Evolutionary conservation across 2,329 filamentous ascomycete genomes (phyloP), one percentile per base, ranked within the genome.

Genomic region (Scedosporium minutisporum): DNA sequence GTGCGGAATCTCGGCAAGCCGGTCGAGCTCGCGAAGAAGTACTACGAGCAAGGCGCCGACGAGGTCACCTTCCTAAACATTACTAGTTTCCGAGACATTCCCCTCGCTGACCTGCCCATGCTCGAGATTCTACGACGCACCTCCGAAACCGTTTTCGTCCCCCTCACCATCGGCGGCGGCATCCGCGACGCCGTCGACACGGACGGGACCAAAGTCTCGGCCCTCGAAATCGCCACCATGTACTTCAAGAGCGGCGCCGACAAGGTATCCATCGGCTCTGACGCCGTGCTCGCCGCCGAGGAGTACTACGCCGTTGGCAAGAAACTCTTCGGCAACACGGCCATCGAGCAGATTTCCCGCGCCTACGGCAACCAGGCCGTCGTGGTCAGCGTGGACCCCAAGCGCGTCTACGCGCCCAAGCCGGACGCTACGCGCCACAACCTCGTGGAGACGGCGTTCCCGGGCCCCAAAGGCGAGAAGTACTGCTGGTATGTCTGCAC

Each of bases 41-140:
- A 99, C 80, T 99, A 97, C 79, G 88, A 96, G 71, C 91, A 96
- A 76, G 95, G 95, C 64, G 93, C 95, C 12, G 95, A 99, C 75
- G 95, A 99, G 76, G 85, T 99, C 63, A 96, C 93, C 0, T 99
- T 99, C 75, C 82, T 99, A 68, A 99, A 99, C 81, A 99, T 99
- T 72, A 99, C 93, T 1, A 95, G 89, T 21, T 99, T 99, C 83
- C 88, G 95, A 65, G 95, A 97, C 78, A 96, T 92, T 67, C 95
- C 95, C 6, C 77, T 97, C 12, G 90, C 88, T 67, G 95, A 99
- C 76, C 80, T 93, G 3, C 95, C 95, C 6, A 99, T 99, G 95
- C 86, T 99, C 60, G 93, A 99, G 77, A 87, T 99, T 62, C 80
- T 99, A 58, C 86, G 92, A 58, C 85, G 86, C 67, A 91, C 93